Evolutionary conservation across 371 early-diverging fungal genomes (phyloP), one percentile per base, ranked within the genome.

Genomic region (Entomophthora muscae): DNA sequence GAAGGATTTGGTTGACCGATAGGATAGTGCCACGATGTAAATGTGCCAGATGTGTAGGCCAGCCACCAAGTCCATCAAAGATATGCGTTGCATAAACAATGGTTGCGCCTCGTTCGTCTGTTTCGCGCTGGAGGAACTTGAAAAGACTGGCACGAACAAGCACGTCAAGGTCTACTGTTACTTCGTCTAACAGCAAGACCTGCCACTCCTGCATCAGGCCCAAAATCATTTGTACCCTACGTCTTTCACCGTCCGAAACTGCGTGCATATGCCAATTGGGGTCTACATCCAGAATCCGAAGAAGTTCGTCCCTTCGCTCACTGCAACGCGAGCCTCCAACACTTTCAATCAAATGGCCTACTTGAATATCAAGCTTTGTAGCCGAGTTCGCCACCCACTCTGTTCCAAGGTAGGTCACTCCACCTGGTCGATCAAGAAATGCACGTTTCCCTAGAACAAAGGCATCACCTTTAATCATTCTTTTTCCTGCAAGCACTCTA

Each of bases 91-190:
- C 81, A 69, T 84, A 83, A 5, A 86, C 72, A 61, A 89, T 83
- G 1, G 86, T 83, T 1, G 83, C 84, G 5, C 73, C 73, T 28
- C 86, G 77, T 27, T 68, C 62, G 61, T 80, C 80, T 5, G 85
- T 83, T 66, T 90, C 88, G 23, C 71, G 62, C 29, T 71, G 69
- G 3, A 90, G 69, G 65, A 81, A 88, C 3, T 74, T 62, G 17
- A 89, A 70, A 60, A 88, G 76, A 65, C 85, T 80, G 12, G 77
- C 66, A 32, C 90, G 77, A 1, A 86, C 88, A 26, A 87, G 71
- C 2, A 88, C 83, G 71, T 90, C 90, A 57, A 88, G 70, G 71
- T 90, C 90, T 17, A 86, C 86, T 0, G 90, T 89, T 5, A 89
- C 88, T 73, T 88, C 90, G 72, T 88, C 90, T 29, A 88, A 69